Evolutionary conservation across 768 basidiomycete genomes (phyloP), one percentile per base, ranked within the genome.

Genomic region (Botryobasidium botryosum): DNA sequence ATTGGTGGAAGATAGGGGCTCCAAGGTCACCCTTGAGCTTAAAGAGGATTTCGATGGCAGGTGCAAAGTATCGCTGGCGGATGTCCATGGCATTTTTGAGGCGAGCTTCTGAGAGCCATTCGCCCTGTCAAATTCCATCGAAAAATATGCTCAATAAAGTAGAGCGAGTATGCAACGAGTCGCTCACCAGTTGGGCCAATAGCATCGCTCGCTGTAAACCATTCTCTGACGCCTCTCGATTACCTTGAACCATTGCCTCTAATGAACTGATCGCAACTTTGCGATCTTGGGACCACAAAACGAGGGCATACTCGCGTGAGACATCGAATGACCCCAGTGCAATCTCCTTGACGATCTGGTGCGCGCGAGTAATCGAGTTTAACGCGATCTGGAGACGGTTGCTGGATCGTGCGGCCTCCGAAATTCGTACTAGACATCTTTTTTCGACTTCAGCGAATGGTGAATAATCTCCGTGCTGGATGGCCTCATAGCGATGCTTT

Each of bases 91-190:
- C 76, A 38, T 80, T 81, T 53, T 81, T 77, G 23, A 92, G 59
- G 47, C 81, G 82, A 2, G 94, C 88, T 53, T 84, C 77, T 5
- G 85, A 72, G 20, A 74, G 79, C 94, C 94, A 99, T 8, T 79
- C 69, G 7, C 92, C 94, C 88, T 96, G 51, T 44, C 27, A 37
- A 17, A 31, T 23, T 0, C n/a, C n/a, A n/a, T n/a, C n/a, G n/a
- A n/a, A n/a, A n/a, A n/a, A n/a, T n/a, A n/a, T n/a, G n/a, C n/a
- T n/a, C n/a, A n/a, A n/a, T n/a, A n/a, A n/a, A n/a, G n/a, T n/a
- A n/a, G n/a, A n/a, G n/a, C n/a, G n/a, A n/a, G n/a, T n/a, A n/a
- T n/a, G n/a, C n/a, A n/a, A n/a, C n/a, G n/a, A n/a, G n/a, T n/a
- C n/a, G n/a, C 75, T 43, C 51, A 87, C 86, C 59, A 90, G 57